Percentiles rank a stretch among this genome's conserved stretches.
Evolutionary conservation across 1,139 yeast genomes (phyloP).

Genomic region (Ashbya aceris): DNA sequence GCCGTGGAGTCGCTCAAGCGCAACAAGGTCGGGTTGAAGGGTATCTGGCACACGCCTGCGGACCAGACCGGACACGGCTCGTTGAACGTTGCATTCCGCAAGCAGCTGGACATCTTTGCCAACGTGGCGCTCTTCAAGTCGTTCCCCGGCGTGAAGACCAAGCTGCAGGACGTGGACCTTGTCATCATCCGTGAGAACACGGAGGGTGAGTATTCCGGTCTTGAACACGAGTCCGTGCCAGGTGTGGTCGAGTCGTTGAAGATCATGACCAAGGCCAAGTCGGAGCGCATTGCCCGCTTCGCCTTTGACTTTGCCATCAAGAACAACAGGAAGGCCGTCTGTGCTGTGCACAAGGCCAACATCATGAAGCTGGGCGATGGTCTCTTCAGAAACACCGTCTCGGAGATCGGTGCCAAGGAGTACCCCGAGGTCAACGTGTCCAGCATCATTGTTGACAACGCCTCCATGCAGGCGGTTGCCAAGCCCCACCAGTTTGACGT

Average conservation of each 20-base stretch:
- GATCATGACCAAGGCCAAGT: conserved; percentile 88
- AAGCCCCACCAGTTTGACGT: conserved; percentile 97
- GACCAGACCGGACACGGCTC: conserved; percentile 67
- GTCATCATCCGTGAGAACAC: conserved; percentile 95
- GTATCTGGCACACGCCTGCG: conserved; percentile 86
- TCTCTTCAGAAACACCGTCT: conserved; percentile 88
- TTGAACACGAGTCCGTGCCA: conserved; percentile 95
- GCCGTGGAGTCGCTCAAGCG: conserved; percentile 90
- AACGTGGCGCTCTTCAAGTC: conserved; percentile 87
- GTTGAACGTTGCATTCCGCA: conserved; percentile 91
- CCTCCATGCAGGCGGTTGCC: conserved; percentile 98
- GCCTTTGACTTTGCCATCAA: conserved; percentile 93
- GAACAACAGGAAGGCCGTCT: conserved; percentile 85
- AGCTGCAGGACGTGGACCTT: conserved; percentile 80
- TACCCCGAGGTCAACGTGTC: conserved; percentile 78
- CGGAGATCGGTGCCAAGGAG: conserved; percentile 74
- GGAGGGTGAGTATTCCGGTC: conserved; percentile 97
- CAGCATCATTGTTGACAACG: conserved; percentile 97
- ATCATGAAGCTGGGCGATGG: conserved; percentile 99
- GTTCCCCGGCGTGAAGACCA: conserved; percentile 89
- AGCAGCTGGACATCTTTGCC: conserved; percentile 92
- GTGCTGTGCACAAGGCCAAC: conserved; percentile 98
- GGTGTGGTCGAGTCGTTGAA: conserved; percentile 97
- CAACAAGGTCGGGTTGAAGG: conserved; percentile 95
- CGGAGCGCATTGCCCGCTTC: conserved; percentile 95